phyloP scores from a whole-genome alignment of 169 alveolate species.

The Plasmodium malariae region DNA sequence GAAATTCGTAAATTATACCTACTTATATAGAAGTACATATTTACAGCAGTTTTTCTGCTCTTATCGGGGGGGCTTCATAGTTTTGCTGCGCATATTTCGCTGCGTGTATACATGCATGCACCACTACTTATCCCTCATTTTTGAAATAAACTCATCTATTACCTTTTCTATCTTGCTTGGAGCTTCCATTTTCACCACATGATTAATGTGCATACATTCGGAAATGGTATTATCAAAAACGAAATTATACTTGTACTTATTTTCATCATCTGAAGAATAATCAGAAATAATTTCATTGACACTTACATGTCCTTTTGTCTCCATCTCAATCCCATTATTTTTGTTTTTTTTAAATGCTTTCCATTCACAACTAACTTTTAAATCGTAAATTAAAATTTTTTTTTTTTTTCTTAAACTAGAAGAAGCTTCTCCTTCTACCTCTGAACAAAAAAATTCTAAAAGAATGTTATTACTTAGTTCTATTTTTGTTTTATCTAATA shows the following conservation, averaged over 20 bases:
- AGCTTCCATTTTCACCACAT: constrained; percentile 24
- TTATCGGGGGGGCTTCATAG: no score
- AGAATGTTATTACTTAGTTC: constrained; percentile 59
- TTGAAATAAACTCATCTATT: constrained; percentile 47
- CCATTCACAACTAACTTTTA: constrained; percentile 62
- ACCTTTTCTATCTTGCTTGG: constrained; percentile 23
- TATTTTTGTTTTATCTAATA: constrained; percentile 44
- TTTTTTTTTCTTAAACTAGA: constrained; percentile 81
- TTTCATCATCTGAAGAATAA: constrained; percentile 37
- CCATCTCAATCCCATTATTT: constrained; percentile 48
- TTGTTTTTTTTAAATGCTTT: constrained; percentile 51
- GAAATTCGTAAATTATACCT: no score
- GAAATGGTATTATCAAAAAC: constrained; percentile 19
- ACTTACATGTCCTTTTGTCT: constrained; percentile 43
- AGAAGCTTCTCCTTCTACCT: constrained; percentile 82
- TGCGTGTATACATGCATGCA: no score
- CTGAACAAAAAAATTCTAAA: constrained; percentile 42
- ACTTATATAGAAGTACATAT: no score
- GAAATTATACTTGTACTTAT: constrained; percentile 23
- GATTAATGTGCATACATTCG: constrained; percentile 19
- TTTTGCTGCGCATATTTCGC: no score
- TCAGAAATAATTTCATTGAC: constrained; percentile 53
- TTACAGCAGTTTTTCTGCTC: no score
- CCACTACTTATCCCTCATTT: constrained; percentile 37
- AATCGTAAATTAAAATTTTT: constrained; percentile 74